phyloP scores from a whole-genome alignment of 495 filamentous ascomycete genomes.

The Bombardia bombarda region DNA sequence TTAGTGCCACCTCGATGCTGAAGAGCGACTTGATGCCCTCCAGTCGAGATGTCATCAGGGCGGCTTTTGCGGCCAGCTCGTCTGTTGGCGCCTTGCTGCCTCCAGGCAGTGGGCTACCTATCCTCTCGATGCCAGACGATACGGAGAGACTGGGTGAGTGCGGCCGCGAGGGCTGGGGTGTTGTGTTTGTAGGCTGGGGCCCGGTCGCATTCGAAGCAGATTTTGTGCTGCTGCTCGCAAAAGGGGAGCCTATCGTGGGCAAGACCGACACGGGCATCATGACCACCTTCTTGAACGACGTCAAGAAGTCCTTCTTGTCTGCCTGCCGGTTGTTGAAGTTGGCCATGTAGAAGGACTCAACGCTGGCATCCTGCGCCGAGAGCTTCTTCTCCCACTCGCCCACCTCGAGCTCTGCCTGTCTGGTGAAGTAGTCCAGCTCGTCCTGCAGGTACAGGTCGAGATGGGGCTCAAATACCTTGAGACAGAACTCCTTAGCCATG shows the following conservation, averaged over 20 bases:
- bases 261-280: constrained; percentile 96
- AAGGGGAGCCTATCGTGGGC: constrained; percentile 40
- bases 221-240: constrained; percentile 35
- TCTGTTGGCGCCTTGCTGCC: constrained; percentile 70
- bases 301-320: constrained; percentile 92
- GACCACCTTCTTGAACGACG: constrained; percentile 96
- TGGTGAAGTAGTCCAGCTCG: constrained; percentile 79
- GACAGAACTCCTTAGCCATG: constrained; percentile 52
- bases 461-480: constrained; percentile 78
- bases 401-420: constrained; percentile 66
- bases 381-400: constrained; percentile 83
- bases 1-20: constrained; percentile 90
- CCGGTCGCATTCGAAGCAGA: constrained; percentile 19
- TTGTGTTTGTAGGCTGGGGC: constrained; percentile 14
- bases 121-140: constrained; percentile 18
- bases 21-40: constrained; percentile 92
- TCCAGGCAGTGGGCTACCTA: constrained; percentile 41
- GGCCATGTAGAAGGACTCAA: constrained; percentile 90
- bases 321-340: constrained; percentile 81
- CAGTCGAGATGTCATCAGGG: constrained; percentile 87
- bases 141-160: constrained; percentile 33
- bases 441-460: constrained; percentile 89
- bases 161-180: constrained; percentile 35
- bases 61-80: constrained; percentile 90
- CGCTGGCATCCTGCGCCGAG: constrained; percentile 80